These are phyloP conservation scores for Tuber melanosporum DNA, from an alignment of 495 filamentous ascomycete genomes.

Conservation along the genomic window DNA sequence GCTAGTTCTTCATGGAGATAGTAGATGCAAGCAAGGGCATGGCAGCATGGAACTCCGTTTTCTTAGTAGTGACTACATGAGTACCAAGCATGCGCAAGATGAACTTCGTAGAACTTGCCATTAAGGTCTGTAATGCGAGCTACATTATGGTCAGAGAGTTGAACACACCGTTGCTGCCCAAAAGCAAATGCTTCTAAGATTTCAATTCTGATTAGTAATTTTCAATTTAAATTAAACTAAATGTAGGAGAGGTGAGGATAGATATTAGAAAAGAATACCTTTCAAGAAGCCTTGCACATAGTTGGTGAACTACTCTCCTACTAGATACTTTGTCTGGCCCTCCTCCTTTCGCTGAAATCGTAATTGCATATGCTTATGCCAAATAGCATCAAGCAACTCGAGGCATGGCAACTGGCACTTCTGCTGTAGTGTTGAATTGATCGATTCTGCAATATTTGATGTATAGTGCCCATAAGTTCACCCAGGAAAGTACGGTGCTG, in stretches of 20 bases:
- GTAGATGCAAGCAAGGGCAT: neutral
- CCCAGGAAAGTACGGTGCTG: neutral
- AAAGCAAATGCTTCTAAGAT: neutral
- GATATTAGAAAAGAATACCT: neutral
- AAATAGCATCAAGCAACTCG: constrained; percentile 10
- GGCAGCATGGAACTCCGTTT: neutral
- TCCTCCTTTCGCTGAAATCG: constrained; percentile 3
- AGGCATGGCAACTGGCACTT: constrained; percentile 10
- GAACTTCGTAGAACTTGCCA: neutral
- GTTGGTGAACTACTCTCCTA: neutral
- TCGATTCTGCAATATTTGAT: constrained; percentile 17
- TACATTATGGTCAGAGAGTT: neutral
- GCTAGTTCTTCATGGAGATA: neutral
- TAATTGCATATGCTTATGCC: constrained; percentile 18
- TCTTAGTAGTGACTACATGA: neutral
- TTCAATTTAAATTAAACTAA: neutral
- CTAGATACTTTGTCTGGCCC: neutral
- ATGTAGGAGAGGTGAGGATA: neutral
- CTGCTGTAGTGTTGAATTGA: constrained; percentile 9
- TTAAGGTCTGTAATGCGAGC: neutral
- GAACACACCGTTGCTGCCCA: neutral
- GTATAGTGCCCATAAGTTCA: constrained; percentile 5
- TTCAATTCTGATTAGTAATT: neutral
- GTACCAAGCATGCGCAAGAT: neutral
- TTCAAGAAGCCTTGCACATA: neutral